These are phyloP conservation scores for Eucalyptus dawsonii DNA, from an alignment of 345 rosid species.

Conservation along the genomic window DNA sequence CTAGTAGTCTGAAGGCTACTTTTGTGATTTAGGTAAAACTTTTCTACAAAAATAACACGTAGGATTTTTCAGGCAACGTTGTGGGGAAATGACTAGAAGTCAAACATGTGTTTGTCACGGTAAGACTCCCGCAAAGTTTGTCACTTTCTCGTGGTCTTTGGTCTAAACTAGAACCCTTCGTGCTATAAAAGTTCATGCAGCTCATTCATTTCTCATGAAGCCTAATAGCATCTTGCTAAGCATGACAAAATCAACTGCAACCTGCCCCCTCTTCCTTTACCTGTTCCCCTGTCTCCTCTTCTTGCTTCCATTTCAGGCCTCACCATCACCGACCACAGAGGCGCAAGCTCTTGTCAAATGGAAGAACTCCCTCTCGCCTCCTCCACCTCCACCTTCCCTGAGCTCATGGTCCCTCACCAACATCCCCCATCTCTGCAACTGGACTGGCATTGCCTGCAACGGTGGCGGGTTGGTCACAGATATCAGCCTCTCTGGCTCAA, in stretches of 20 bases:
- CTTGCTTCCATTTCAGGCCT: conserved; percentile 6
- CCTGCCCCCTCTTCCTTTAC: background rate
- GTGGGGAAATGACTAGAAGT: too few species aligned
- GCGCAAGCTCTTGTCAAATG: conserved; percentile 54
- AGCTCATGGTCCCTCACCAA: too few species aligned
- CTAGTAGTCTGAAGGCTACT: background rate
- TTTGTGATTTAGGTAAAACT: background rate
- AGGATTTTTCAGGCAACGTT: too few species aligned
- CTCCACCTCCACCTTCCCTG: background rate
- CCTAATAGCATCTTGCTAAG: background rate
- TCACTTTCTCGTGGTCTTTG: too few species aligned
- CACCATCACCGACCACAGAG: conserved; percentile 27
- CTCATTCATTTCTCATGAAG: background rate
- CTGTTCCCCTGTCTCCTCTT: background rate
- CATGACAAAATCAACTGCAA: background rate
- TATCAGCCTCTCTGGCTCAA: conserved; percentile 14
- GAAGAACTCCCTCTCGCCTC: conserved; percentile 5
- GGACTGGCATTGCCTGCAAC: too few species aligned
- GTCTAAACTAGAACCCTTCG: too few species aligned
- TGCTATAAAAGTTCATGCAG: too few species aligned
- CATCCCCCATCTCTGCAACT: too few species aligned
- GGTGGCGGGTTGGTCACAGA: background rate
- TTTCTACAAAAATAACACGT: too few species aligned
- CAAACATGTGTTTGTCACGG: too few species aligned
- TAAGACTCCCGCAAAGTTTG: too few species aligned